Evolutionary conservation across 1,139 yeast species (phyloP).

Genomic region (Hemisphaericaspora lyxosophila): DNA sequence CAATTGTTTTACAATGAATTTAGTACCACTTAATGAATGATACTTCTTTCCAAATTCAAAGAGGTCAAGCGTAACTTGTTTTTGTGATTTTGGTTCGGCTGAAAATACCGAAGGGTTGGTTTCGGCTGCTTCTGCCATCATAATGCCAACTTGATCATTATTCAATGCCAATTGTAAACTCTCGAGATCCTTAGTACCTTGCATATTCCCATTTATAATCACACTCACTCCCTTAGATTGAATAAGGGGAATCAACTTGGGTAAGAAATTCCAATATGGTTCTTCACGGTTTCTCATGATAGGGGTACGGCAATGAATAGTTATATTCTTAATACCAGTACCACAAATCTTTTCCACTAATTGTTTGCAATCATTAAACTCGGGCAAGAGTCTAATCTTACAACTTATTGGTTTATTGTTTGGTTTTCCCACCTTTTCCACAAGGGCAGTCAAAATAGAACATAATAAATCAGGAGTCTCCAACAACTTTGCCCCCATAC

Average conservation of each 20-base stretch:
- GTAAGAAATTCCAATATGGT: constrained; percentile 69
- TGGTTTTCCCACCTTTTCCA: constrained; percentile 77
- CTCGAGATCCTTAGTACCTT: constrained; percentile 53
- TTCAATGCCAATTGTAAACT: constrained; percentile 53
- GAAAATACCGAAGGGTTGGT: constrained; percentile 77
- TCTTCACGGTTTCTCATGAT: constrained; percentile 86
- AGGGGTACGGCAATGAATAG: constrained; percentile 88
- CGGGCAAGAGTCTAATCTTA: constrained; percentile 76
- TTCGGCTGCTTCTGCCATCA: constrained; percentile 94
- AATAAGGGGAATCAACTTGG: constrained; percentile 62
- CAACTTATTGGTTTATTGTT: constrained; percentile 80
- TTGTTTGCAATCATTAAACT: constrained; percentile 53
- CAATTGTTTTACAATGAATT: constrained; percentile 74
- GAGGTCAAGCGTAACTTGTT: constrained; percentile 34
- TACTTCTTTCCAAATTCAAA: constrained; percentile 64
- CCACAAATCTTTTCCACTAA: constrained; percentile 63
- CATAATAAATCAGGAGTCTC: constrained; percentile 77
- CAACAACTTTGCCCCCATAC: constrained; percentile 95
- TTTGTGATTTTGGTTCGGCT: constrained; percentile 53
- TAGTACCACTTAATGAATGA: constrained; percentile 63
- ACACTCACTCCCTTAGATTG: constrained; percentile 65
- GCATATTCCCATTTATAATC: constrained; percentile 78
- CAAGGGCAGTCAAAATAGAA: constrained; percentile 64
- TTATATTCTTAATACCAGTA: constrained; percentile 83
- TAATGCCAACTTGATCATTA: constrained; percentile 65